Evolutionary conservation across 495 filamentous ascomycete species (phyloP).

Genomic region (Hypoxylon rickii): DNA sequence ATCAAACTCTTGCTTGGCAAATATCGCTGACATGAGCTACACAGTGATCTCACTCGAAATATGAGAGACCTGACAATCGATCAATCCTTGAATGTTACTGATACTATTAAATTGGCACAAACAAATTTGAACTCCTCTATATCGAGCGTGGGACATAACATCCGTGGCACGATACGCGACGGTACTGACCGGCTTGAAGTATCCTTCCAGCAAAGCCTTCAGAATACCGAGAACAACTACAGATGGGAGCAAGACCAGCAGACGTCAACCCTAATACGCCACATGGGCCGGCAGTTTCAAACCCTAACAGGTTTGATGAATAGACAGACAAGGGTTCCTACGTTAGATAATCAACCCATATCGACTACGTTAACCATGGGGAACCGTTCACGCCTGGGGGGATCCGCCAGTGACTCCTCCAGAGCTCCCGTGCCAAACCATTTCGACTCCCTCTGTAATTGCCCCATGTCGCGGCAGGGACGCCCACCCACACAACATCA

Average conservation of each 20-base stretch:
- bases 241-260: background rate
- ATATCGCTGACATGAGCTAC: background rate
- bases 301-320: no score
- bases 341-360: background rate
- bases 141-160: background rate
- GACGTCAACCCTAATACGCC: background rate
- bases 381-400: background rate
- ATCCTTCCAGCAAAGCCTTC: background rate
- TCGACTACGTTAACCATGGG: background rate
- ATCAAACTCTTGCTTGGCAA: background rate
- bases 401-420: background rate
- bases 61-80: background rate
- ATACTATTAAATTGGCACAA: background rate
- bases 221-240: background rate
- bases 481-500: background rate
- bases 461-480: background rate
- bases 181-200: background rate
- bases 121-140: conserved; percentile 6
- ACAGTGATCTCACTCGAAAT: conserved; percentile 13
- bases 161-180: background rate
- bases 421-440: background rate
- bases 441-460: conserved; percentile 4
- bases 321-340: background rate
- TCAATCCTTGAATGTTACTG: background rate
- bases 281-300: no score